Percentiles rank a stretch among this genome's conserved stretches.
Evolutionary conservation across 106 monocot genomes (phyloP).

Genomic region (Dactylorhiza incarnata): DNA sequence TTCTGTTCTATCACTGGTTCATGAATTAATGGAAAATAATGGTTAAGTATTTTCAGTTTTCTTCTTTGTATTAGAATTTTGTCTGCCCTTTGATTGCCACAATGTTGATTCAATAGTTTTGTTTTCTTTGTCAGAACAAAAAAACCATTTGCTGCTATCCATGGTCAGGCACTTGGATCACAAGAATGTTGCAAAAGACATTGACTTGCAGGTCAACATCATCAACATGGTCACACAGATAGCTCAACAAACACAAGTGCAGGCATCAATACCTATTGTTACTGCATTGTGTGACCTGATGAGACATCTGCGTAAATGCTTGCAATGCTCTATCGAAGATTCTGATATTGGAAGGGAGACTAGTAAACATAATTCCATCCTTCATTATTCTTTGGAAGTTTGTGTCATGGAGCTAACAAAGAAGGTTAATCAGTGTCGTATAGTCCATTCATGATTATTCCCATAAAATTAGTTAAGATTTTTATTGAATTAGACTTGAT

Average conservation of each 20-base stretch:
- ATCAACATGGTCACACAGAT: constrained; percentile 43
- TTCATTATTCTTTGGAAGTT: constrained; percentile 70
- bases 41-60: constrained; percentile 25
- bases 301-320: constrained; percentile 81
- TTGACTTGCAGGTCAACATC: constrained; percentile 52
- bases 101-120: constrained; percentile 7
- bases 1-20: constrained; percentile 66
- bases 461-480: not conserved
- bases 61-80: not conserved
- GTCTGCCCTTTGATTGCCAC: not conserved
- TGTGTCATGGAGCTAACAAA: constrained; percentile 53
- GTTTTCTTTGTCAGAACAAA: constrained; percentile 50
- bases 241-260: constrained; percentile 33
- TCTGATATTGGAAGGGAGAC: constrained; percentile 22
- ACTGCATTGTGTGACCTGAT: constrained; percentile 69
- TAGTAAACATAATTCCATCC: constrained; percentile 36
- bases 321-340: constrained; percentile 69
- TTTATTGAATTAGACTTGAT: not conserved
- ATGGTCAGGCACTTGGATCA: constrained; percentile 86
- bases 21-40: constrained; percentile 58
- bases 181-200: constrained; percentile 67
- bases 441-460: not conserved
- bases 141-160: constrained; percentile 62
- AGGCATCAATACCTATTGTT: constrained; percentile 48
- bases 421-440: constrained; percentile 40